A percentile compares a stretch with the other conserved stretches of the same genome.
These are phyloP conservation scores for Cucurbitaria berberidis DNA, from an alignment of 2,329 filamentous ascomycete species.

Conservation along the genomic window DNA sequence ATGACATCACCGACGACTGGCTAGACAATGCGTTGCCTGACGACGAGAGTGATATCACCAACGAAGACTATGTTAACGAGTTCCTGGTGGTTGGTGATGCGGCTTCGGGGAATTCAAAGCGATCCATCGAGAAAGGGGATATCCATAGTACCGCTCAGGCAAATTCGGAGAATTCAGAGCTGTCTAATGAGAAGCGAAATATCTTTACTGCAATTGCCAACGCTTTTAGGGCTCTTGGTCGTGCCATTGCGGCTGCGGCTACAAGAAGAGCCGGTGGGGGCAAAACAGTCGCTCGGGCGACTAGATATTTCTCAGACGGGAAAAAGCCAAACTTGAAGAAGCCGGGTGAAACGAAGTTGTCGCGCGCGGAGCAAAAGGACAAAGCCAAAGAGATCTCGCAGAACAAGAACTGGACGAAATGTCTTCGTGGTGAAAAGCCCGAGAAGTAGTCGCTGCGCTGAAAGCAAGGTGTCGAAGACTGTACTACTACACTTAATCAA, in stretches of 20 bases:
- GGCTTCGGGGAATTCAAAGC: constrained; percentile 7
- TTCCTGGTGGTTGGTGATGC: constrained; percentile 9
- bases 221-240: background rate
- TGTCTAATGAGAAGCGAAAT: constrained; percentile 2
- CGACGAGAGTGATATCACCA: constrained; percentile 6
- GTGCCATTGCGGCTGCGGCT: constrained; percentile 1
- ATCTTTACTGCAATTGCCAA: constrained; percentile 2
- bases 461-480: background rate
- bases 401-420: constrained; percentile 14
- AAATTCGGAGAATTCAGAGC: background rate
- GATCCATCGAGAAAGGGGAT: constrained; percentile 4
- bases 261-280: background rate
- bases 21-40: constrained; percentile 7
- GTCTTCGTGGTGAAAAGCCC: constrained; percentile 10
- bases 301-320: constrained; percentile 9
- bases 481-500: background rate
- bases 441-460: constrained; percentile 7
- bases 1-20: constrained; percentile 10
- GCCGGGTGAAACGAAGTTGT: constrained; percentile 10
- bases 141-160: background rate
- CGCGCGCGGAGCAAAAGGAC: constrained; percentile 5
- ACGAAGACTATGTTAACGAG: constrained; percentile 9
- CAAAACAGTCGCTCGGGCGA: constrained; percentile 2
- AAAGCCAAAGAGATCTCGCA: constrained; percentile 12
- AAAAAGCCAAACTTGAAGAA: constrained; percentile 8